These are phyloP conservation scores for Penstemon newberryi DNA, from an alignment of 257 asterid species.

Conservation along the genomic window DNA sequence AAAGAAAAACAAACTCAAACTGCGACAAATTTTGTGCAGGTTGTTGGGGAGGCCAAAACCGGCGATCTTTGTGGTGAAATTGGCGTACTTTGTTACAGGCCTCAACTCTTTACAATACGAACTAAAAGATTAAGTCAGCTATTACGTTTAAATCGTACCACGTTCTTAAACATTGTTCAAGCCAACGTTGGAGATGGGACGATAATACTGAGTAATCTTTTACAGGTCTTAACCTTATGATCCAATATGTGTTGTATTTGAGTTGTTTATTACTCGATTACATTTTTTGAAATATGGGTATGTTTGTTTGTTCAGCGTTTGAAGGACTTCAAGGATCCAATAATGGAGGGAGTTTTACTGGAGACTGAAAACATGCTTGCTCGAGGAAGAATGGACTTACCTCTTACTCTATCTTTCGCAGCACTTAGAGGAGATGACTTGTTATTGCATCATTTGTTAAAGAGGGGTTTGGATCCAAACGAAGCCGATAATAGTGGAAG, in stretches of 20 bases:
- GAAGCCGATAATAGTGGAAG: conserved; percentile 75
- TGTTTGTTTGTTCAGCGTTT: conserved; percentile 53
- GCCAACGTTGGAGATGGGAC: conserved; percentile 90
- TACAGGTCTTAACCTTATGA: conserved; percentile 50
- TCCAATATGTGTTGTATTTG: background rate
- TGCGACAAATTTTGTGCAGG: conserved; percentile 43
- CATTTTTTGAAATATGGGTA: background rate
- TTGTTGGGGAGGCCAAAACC: conserved; percentile 69
- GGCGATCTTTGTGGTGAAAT: conserved; percentile 94
- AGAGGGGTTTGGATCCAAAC: conserved; percentile 86
- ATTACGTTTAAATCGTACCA: conserved; percentile 70
- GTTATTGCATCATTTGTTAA: conserved; percentile 77
- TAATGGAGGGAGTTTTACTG: conserved; percentile 78
- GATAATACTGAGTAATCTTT: conserved; percentile 81
- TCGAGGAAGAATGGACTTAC: conserved; percentile 87
- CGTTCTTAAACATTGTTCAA: conserved; percentile 72
- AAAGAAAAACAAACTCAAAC: background rate
- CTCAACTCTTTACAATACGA: conserved; percentile 85
- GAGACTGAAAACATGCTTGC: conserved; percentile 93
- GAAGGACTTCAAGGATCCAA: conserved; percentile 72
- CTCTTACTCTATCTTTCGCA: conserved; percentile 87
- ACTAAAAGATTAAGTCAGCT: conserved; percentile 77
- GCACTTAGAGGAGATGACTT: conserved; percentile 81
- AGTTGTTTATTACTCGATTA: background rate
- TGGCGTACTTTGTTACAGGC: conserved; percentile 85